These are phyloP conservation scores for Metrosideros polymorpha DNA, from an alignment of 441 rosid genomes.

Conservation along the genomic window DNA sequence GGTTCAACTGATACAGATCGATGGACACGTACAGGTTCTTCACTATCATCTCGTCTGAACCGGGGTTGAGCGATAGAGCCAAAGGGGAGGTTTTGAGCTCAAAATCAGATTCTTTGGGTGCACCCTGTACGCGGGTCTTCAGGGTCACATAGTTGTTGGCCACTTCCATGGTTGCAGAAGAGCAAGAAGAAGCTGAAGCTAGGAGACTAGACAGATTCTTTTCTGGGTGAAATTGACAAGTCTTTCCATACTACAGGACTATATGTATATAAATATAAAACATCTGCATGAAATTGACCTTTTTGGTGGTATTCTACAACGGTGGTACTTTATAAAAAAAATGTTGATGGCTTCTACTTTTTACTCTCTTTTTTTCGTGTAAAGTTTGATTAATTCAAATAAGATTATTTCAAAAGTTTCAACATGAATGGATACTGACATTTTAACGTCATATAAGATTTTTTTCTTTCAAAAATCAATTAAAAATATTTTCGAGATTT, in stretches of 20 bases:
- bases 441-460: not conserved
- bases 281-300: not conserved
- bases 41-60: conserved; percentile 20
- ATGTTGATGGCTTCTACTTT: not conserved
- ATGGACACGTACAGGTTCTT: conserved; percentile 39
- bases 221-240: not conserved
- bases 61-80: conserved; percentile 13
- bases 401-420: not conserved
- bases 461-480: not conserved
- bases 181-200: not conserved
- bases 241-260: not conserved
- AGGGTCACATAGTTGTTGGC: conserved; percentile 21
- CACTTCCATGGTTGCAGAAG: conserved; percentile 22
- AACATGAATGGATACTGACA: not conserved
- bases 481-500: not conserved
- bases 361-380: not conserved
- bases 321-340: too few species aligned
- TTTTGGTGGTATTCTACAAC: too few species aligned
- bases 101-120: conserved; percentile 31
- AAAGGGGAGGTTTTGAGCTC: conserved; percentile 17
- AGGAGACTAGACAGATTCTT: not conserved
- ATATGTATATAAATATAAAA: not conserved
- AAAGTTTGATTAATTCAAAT: not conserved
- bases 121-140: conserved; percentile 24
- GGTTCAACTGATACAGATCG: conserved; percentile 44